Conservation (phyloP, 176 grass and related monocot genomes). For the Aegilops umbellulata region DNA sequence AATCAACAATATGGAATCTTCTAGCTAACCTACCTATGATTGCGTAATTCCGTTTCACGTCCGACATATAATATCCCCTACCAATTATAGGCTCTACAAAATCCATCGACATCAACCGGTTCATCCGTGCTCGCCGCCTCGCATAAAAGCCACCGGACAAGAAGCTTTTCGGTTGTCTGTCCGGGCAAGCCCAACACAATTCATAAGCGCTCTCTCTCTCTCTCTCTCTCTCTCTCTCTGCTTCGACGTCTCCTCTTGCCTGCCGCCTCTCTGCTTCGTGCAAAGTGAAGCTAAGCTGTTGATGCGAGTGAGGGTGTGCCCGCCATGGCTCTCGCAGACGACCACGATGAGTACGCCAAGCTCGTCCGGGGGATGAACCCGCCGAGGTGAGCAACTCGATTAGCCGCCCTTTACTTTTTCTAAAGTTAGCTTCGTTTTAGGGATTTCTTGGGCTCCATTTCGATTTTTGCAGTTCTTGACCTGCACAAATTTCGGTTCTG, state of each 20-base stretch:
- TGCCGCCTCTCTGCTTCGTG: not conserved
- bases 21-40: not conserved
- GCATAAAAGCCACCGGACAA: not conserved
- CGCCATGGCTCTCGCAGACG: conserved; percentile 37
- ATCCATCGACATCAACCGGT: not conserved
- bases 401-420: not conserved
- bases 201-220: not conserved
- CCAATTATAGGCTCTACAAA: not conserved
- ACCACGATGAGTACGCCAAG: conserved; percentile 78
- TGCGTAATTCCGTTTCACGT: not conserved
- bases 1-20: not conserved
- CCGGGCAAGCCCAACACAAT: not conserved
- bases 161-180: conserved; percentile 19
- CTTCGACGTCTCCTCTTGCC: not conserved
- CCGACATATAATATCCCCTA: not conserved
- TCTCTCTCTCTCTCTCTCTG: not conserved
- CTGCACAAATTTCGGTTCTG: not conserved
- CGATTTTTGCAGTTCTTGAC: not conserved
- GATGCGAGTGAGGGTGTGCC: conserved; percentile 10
- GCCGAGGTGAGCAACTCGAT: conserved; percentile 44
- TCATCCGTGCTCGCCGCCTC: not conserved
- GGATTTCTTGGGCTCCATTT: no score
- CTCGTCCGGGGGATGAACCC: conserved; percentile 88
- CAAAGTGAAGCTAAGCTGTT: not conserved
- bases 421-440: not conserved